These are phyloP conservation scores for Nicotiana otophora DNA, from an alignment of 257 asterid genomes.

Conservation along the genomic window DNA sequence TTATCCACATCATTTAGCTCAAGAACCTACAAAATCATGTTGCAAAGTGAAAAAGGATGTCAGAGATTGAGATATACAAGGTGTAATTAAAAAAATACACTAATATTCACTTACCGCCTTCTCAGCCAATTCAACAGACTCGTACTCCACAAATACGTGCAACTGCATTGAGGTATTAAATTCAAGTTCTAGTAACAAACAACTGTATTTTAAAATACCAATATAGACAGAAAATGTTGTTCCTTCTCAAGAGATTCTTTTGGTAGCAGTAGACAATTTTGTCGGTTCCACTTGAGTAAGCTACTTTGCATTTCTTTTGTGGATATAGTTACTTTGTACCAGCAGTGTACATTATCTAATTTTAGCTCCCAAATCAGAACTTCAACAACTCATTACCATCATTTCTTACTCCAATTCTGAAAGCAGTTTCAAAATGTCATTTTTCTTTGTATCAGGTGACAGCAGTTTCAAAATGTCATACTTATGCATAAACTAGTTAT, in stretches of 20 bases:
- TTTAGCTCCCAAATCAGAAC: not conserved
- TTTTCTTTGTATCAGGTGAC: not conserved
- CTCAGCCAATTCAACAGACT: conserved; percentile 70
- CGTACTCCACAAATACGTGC: conserved; percentile 91
- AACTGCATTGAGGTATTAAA: conserved; percentile 41
- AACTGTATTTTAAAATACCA: conserved; percentile 2
- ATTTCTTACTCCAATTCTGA: not conserved
- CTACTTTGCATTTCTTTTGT: not conserved
- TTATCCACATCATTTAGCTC: conserved; percentile 68
- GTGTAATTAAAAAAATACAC: not conserved
- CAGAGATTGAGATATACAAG: not conserved
- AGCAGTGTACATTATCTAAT: not conserved
- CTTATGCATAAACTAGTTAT: conserved; percentile 6
- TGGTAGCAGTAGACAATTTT: not conserved
- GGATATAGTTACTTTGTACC: not conserved
- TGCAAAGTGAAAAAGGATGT: conserved; percentile 7
- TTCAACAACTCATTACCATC: not conserved
- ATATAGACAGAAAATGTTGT: not conserved
- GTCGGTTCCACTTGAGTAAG: not conserved
- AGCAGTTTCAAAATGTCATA: conserved; percentile 9
- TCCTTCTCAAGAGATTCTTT: not conserved
- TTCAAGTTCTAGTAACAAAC: conserved; percentile 10
- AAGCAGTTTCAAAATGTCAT: not conserved
- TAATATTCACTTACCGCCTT: conserved; percentile 54
- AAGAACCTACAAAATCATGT: conserved; percentile 38